Evolutionary conservation across 2,329 filamentous ascomycete genomes (phyloP), one percentile per base, ranked within the genome.

Genomic region (Leptosphaerulina australis): DNA sequence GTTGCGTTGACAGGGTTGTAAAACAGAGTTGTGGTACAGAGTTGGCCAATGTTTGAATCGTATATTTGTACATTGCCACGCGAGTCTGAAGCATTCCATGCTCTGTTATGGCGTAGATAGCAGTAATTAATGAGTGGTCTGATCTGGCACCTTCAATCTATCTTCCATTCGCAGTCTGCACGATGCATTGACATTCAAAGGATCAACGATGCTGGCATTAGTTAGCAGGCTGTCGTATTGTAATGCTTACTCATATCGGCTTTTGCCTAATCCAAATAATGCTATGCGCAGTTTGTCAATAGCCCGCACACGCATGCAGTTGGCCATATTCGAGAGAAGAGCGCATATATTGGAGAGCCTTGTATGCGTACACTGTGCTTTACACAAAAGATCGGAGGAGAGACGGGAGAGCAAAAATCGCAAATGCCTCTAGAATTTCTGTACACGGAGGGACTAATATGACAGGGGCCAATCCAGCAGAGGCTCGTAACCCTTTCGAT

Each of bases 381-480:
- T 48, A 49, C 34, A 54, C 54, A 56, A 41, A 50, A 47, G 48
- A 57, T 50, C 46, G 53, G 55, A 61, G 50, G 44, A 51, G 53
- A 43, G 50, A 60, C 36, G 36, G 40, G 39, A 44, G 38, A 52
- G 50, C 41, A 55, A 56, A 57, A 64, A 50, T 58, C 56, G 52
- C 50, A 63, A 67, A 67, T 64, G 65, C 61, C 66, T 70, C 62
- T 69, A 63, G 55, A 49, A 64, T 69, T 69, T 68, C 66, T 70
- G 67, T 71, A 70, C 68, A 72, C 46, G 59, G 64, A 67, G 58
- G 52, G 63, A 68, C 68, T 70, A 72, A 65, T 71, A 65, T 68
- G 63, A 69, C 67, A 70, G 55, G 51, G 58, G 60, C 58, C 59
- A 58, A 57, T 55, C 58, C 51, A 59, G 52, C 49, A 63, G 58